Percentiles rank a stretch among this genome's conserved stretches.
These are phyloP conservation scores for Saturnispora bothae DNA, from an alignment of 805 yeast genomes.

Conservation along the genomic window DNA sequence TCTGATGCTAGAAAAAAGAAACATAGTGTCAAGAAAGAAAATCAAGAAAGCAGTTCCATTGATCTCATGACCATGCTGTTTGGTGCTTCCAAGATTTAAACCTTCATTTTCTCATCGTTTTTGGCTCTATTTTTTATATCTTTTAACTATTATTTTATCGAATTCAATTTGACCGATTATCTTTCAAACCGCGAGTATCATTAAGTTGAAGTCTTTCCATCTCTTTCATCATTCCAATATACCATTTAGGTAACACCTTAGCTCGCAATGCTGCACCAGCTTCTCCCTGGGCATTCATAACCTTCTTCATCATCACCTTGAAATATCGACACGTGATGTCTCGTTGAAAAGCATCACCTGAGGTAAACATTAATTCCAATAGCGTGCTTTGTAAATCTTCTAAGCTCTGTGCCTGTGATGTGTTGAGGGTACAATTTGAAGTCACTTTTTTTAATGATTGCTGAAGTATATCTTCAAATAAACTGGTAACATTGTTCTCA, in stretches of 20 bases:
- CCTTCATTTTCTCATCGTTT: neutral
- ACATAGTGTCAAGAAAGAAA: neutral
- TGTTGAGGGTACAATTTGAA: conserved; percentile 40
- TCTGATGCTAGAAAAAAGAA: neutral
- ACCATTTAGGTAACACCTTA: conserved; percentile 20
- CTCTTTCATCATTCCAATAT: conserved; percentile 8
- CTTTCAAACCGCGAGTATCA: no score
- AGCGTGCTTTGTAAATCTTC: conserved; percentile 30
- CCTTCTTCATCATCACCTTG: conserved; percentile 22
- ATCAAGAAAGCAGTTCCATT: neutral
- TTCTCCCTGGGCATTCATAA: conserved; percentile 22
- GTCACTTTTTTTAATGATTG: conserved; percentile 36
- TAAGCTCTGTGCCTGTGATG: conserved; percentile 39
- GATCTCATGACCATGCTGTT: neutral
- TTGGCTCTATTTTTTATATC: neutral
- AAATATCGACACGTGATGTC: conserved; percentile 24
- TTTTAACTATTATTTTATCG: neutral
- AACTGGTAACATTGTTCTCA: conserved; percentile 20
- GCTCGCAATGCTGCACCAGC: conserved; percentile 18
- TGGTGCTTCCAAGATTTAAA: neutral
- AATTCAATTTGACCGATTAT: no score
- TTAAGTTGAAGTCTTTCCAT: conserved; percentile 8
- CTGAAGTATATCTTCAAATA: conserved; percentile 27
- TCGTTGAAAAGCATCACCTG: conserved; percentile 21
- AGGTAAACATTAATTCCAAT: conserved; percentile 21